Base-by-base conservation (phyloP, 495 filamentous ascomycete genomes). In the Aspergillus ostianus region DNA sequence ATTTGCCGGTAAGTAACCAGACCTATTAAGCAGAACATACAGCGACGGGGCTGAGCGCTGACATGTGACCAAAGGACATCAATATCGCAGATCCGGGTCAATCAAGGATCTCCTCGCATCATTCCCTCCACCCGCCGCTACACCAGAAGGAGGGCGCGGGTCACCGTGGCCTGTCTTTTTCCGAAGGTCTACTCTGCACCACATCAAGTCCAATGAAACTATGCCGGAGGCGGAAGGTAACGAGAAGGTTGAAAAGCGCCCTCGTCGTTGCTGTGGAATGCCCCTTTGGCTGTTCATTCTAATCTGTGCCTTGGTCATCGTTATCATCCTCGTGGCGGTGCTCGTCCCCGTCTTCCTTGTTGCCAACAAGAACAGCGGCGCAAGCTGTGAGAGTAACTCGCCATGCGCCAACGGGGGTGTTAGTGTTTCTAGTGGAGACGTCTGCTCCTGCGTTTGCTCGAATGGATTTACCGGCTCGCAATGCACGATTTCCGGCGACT, bases 71-170 rank as follows among this genome's bases (percentile, higher is more conserved):
- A 13, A 32, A 72, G 69, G 64, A 26, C 45, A 67, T 21, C 71
- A 80, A 47, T 62, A 53, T n/a, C 64, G 73, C 48, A 68, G 72
- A n/a, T 84, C 81, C 4, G 84, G 82, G 73, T 83, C 92, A 64
- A 79, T 98, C 47, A 93, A 91, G 17, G 92, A 96, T 67, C 97
- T 97, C 69, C 80, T 98, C 6, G 89, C 90, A 13, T 90, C 92
- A 15, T 98, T 98, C 59, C 94, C 94, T 13, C 89, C 92, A 12
- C 92, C 94, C 6, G 85, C 83, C 5, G 78, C 85, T 6, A 79
- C 80, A 8, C 86, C 81, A 6, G 85, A 84, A 19, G 81, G 70
- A 21, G 67, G 59, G 47, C 73, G 64, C 29, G 21, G 49, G 21
- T 64, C 68, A 15, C 76, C 76, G 27, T 80, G 78, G 78, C 74